Evolutionary conservation across 805 yeast genomes (phyloP).

Genomic region (Yarrowia hollandica): DNA sequence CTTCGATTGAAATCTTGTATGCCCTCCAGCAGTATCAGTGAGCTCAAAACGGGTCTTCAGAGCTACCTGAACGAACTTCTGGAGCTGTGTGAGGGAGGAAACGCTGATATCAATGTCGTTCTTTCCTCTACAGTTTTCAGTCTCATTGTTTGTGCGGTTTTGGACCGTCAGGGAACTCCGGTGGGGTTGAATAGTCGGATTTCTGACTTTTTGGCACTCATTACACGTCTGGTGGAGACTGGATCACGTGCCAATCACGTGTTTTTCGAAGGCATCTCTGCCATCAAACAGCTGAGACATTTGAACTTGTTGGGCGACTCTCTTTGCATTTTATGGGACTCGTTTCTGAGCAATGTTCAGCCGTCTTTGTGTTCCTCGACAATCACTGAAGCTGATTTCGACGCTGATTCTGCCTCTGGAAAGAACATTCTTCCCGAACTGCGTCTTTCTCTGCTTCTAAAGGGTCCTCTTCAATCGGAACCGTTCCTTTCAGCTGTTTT

Average conservation of each 20-base stretch:
- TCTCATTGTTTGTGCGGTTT: not conserved
- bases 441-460: not conserved
- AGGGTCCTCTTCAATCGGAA: not conserved
- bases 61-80: not conserved
- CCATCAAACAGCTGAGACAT: not conserved
- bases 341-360: not conserved
- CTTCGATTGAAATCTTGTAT: not conserved
- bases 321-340: conserved; percentile 12
- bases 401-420: not conserved
- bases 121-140: not conserved
- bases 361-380: not conserved
- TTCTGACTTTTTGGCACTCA: conserved; percentile 1
- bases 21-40: not conserved
- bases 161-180: not conserved
- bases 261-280: not conserved
- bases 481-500: not conserved
- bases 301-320: not conserved
- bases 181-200: not conserved
- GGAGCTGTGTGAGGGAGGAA: not conserved
- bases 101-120: not conserved
- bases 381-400: not conserved
- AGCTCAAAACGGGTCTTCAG: not conserved
- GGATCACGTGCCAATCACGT: not conserved
- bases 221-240: not conserved
- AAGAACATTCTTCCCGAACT: not conserved